Evolutionary conservation across 768 basidiomycete species (phyloP).

Genomic region (Epithele typhae): DNA sequence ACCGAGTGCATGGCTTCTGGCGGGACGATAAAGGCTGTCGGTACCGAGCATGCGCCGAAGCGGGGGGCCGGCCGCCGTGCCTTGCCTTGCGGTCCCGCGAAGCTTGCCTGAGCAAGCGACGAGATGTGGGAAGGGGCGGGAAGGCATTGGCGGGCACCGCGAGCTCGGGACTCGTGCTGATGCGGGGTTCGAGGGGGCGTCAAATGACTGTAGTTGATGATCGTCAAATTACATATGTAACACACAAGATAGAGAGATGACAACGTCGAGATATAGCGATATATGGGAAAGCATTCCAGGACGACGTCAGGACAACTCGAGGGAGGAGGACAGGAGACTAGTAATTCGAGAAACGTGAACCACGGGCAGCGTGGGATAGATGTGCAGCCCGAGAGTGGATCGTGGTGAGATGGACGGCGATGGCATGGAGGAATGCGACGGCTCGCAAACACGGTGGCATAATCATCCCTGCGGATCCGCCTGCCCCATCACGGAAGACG

Average conservation of each 20-base stretch:
- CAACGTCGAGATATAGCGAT: constrained; percentile 8
- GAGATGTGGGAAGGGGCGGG: too few relatives aligned
- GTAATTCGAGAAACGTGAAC: not conserved
- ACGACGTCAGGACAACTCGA: constrained; percentile 1
- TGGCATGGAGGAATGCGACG: too few relatives aligned
- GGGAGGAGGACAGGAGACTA: not conserved
- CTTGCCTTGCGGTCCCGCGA: not conserved
- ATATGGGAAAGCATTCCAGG: constrained; percentile 15
- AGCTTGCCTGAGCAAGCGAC: not conserved
- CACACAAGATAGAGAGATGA: constrained; percentile 7
- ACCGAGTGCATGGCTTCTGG: too few relatives aligned
- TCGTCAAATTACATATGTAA: constrained; percentile 15
- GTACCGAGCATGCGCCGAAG: not conserved
- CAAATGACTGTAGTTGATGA: constrained; percentile 12
- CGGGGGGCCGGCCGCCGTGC: not conserved
- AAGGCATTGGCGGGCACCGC: not conserved
- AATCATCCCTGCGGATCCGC: too few relatives aligned
- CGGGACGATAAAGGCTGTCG: not conserved
- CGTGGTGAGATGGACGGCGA: too few relatives aligned
- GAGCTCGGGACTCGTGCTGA: not conserved
- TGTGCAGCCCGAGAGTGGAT: too few relatives aligned
- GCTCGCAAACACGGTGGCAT: too few relatives aligned
- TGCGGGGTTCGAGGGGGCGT: not conserved
- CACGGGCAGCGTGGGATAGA: too few relatives aligned
- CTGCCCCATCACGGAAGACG: too few relatives aligned